Evolutionary conservation across 129 eudicot species (phyloP), one percentile per base, ranked within the genome.

Genomic region (Flaveria trinervia): DNA sequence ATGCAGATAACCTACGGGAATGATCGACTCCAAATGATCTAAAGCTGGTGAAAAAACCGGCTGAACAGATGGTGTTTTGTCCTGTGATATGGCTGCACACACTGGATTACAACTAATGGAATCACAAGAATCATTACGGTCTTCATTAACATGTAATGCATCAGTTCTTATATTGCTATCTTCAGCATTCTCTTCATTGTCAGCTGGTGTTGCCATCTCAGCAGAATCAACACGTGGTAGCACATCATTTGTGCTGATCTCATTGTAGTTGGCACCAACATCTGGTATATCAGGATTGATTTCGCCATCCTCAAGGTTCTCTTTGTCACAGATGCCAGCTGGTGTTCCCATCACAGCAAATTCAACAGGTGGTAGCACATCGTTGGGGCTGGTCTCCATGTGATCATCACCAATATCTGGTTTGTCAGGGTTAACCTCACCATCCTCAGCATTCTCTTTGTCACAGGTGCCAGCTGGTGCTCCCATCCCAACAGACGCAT

Each of bases 171-270:
- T 72, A 17, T 3, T 39, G 51, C 52, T 41, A 36, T 72, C 67
- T 72, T 56, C 77, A 18, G 30, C 79, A 75, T 46, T 75, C 62
- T 75, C 79, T 75, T 45, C 23, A 64, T 64, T 64, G 10, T 28
- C 68, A 30, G 20, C 45, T 14, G 45, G 22, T 28, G 22, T 64
- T 64, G 45, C 68, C 45, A 28, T 15, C 68, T 64, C 68, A 64
- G 45, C 68, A 30, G 45, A 64, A 20, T 13, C 45, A 64, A 64
- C 45, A 30, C 22, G 43, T 13, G 67, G 67, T 13, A 60, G 67
- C 68, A 28, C 45, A 64, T 64, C 18, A 17, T 28, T 30, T 28
- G 45, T 45, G 45, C 68, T 30, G 68, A 30, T 64, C n/a, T 64
- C 45, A 30, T 28, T 28, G 22, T 64, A 30, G 44, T 61, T 17